Conservation (phyloP, 2,329 filamentous ascomycete species). For the Cercospora sojina region DNA sequence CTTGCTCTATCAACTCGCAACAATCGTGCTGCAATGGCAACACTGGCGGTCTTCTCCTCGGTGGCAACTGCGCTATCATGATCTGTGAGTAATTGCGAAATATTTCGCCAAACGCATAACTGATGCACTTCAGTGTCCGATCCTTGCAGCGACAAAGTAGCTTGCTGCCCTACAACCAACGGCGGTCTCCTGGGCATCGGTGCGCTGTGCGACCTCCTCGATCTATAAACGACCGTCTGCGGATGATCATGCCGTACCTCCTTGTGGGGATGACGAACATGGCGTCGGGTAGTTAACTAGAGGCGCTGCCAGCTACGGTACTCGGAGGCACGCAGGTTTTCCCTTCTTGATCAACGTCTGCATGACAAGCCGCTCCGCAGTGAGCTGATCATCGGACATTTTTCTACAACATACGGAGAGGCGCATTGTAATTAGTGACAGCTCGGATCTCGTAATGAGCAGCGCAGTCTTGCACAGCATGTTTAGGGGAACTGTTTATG, state of each 20-base stretch:
- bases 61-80: constrained; percentile 11
- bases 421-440: constrained; percentile 24
- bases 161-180: constrained; percentile 16
- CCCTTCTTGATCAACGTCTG: constrained; percentile 20
- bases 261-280: constrained; percentile 17
- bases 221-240: constrained; percentile 11
- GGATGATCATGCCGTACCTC: constrained; percentile 1
- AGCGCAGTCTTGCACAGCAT: constrained; percentile 24
- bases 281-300: constrained; percentile 10
- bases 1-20: constrained; percentile 5
- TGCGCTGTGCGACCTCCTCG: constrained; percentile 13
- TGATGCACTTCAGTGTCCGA: not conserved
- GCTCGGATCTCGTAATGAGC: constrained; percentile 22
- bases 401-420: constrained; percentile 21
- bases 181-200: constrained; percentile 14
- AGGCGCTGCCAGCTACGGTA: constrained; percentile 21
- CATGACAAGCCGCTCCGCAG: constrained; percentile 16
- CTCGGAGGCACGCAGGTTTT: constrained; percentile 21
- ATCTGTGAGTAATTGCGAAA: not conserved
- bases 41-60: constrained; percentile 5
- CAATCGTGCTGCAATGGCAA: constrained; percentile 17
- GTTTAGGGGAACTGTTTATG: constrained; percentile 18
- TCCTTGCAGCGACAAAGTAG: not conserved
- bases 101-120: not conserved
- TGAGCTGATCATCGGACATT: constrained; percentile 20